Base-by-base conservation (phyloP, 768 basidiomycete species). In the Mycena metata region DNA sequence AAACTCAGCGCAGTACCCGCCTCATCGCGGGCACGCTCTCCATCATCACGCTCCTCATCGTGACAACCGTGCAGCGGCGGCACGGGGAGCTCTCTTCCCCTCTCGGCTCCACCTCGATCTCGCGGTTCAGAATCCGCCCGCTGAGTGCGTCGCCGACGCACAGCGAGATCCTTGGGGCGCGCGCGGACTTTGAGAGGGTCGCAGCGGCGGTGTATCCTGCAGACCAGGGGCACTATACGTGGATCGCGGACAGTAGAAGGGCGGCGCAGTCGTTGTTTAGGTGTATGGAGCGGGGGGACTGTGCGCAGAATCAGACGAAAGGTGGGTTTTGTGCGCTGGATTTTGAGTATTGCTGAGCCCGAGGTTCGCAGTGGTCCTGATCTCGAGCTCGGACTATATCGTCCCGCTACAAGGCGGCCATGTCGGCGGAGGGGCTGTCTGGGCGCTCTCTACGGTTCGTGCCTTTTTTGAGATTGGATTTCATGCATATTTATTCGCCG, bases 291-390 rank as follows among this genome's bases (percentile, higher is more conserved):
- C 63, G 69, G n/a, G 43, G 66, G 2, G 74, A 73, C 49, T 80
- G 81, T 66, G 74, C 73, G 1, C 72, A 74, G n/a, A 81, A 82
- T 57, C 80, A 80, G 59, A 69, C 58, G 2, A 82, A 79, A 64
- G 68, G 71, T 47, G 43, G 52, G 23, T 50, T 30, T 23, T 41
- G 30, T 11, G 13, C 30, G 4, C 24, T 46, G 19, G 17, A 17
- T 52, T 2, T 16, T 24, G 7, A 7, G 35, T 15, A 55, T 24
- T 26, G 30, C 52, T 59, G 21, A 67, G 6, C 24, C 17, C 23
- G 62, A 11, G 16, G 10, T 1, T 5, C 9, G 3, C 39, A 70
- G 75, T 82, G 66, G 79, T 77, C 4, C 67, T 82, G 15, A 60
- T 82, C 35, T 72, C 74, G 19, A 72, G 74, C 15, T 66, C 71